phyloP scores from a whole-genome alignment of 2,329 filamentous ascomycete species.

The Fusarium chlamydosporum region DNA sequence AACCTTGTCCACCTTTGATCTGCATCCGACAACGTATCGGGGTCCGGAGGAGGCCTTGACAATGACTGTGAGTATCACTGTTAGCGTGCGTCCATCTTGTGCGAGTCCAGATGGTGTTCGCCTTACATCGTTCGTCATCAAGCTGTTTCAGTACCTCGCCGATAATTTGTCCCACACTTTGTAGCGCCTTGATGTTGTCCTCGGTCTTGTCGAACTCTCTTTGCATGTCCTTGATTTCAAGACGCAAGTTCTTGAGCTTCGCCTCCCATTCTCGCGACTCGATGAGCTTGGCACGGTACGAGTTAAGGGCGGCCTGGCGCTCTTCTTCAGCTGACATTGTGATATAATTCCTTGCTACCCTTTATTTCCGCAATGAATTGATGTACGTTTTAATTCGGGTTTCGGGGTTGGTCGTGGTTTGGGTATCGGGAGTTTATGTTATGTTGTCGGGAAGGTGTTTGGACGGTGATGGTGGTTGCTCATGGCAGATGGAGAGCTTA shows the following conservation, averaged over 20 bases:
- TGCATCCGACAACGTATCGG: conserved; percentile 97
- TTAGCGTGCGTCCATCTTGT: conserved; percentile 41
- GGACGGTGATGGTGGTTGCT: conserved; percentile 41
- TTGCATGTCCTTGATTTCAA: conserved; percentile 96
- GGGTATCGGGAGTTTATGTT: conserved; percentile 39
- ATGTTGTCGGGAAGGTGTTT: conserved; percentile 33
- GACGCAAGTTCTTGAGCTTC: conserved; percentile 92
- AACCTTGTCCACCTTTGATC: conserved; percentile 96
- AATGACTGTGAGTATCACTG: conserved; percentile 75
- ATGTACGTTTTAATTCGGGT: conserved; percentile 3
- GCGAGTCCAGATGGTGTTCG: conserved; percentile 17
- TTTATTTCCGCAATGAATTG: background rate
- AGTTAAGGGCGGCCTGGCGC: conserved; percentile 78
- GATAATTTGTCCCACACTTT: conserved; percentile 99
- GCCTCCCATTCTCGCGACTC: conserved; percentile 99
- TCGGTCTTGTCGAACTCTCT: conserved; percentile 97
- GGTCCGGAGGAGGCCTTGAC: conserved; percentile 98
- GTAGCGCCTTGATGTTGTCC: conserved; percentile 98
- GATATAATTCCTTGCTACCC: conserved; percentile 23
- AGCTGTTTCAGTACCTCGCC: conserved; percentile 99
- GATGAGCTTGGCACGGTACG: conserved; percentile 85
- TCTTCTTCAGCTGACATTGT: conserved; percentile 70
- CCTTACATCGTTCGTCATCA: conserved; percentile 96
- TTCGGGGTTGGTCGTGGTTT: conserved; percentile 3
- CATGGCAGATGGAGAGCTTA: conserved; percentile 56